Conservation (phyloP, 208 protist species). For the Leishmania martiniquensis region DNA sequence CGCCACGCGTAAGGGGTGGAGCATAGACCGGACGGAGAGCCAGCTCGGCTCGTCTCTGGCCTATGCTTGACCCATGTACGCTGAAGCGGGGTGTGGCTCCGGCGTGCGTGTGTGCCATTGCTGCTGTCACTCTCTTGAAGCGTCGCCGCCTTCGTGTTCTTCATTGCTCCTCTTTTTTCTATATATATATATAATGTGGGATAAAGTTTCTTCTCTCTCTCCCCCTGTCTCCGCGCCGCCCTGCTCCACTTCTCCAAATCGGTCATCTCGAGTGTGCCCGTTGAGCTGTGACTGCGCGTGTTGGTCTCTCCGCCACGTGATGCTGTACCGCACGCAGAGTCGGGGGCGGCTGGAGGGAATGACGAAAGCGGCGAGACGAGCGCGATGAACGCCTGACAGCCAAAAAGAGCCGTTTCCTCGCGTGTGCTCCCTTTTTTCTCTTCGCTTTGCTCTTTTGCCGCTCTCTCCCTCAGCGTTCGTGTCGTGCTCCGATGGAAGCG, state of each 20-base stretch:
- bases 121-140: background rate
- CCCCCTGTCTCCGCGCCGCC: background rate
- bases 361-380: background rate
- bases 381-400: too few species aligned
- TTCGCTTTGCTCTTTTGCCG: too few species aligned
- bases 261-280: background rate
- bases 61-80: slow-evolving; percentile 32
- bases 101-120: background rate
- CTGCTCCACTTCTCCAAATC: background rate
- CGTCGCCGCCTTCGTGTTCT: background rate
- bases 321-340: background rate
- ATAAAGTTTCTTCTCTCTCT: too few species aligned
- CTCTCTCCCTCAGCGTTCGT: too few species aligned
- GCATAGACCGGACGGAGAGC: slow-evolving; percentile 44
- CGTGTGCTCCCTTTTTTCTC: too few species aligned
- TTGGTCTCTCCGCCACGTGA: background rate
- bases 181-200: too few species aligned
- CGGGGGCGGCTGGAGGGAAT: background rate
- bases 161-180: background rate
- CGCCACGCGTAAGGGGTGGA: slow-evolving; percentile 74
- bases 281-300: background rate
- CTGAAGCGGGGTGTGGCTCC: background rate
- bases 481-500: too few species aligned
- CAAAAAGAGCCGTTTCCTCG: too few species aligned
- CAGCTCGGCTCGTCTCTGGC: slow-evolving; percentile 48